A percentile compares a stretch with the other conserved stretches of the same genome.
Evolutionary conservation across 352 stramenopile species (phyloP).

Genomic region (Phytophthora fragariaefolia): DNA sequence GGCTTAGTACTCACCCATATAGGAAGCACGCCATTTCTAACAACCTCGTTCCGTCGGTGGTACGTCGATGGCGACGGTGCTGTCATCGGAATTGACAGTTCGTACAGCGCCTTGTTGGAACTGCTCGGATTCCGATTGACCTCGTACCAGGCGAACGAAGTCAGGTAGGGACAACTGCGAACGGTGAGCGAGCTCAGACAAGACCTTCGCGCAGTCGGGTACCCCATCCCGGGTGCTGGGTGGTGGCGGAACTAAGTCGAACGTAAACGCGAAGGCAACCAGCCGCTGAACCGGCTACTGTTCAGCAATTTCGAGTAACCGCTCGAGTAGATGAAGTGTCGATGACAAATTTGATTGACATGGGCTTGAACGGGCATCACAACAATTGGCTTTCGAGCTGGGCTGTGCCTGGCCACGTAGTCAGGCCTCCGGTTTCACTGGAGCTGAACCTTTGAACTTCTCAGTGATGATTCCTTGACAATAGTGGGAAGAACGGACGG

Average conservation of each 20-base stretch:
- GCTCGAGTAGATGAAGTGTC: no score
- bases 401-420: no score
- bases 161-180: neutral
- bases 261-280: no score
- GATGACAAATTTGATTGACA: no score
- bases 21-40: slow-evolving; percentile 1
- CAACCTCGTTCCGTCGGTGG: slow-evolving; percentile 6
- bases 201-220: neutral
- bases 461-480: neutral
- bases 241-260: neutral
- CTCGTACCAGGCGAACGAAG: slow-evolving; percentile 1
- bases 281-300: no score
- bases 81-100: neutral
- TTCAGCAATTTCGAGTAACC: no score
- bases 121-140: slow-evolving; percentile 1
- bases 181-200: neutral
- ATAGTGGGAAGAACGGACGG: neutral
- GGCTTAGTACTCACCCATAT: neutral
- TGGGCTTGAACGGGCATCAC: no score
- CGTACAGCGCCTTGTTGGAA: slow-evolving; percentile 10
- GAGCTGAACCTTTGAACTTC: neutral
- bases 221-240: neutral
- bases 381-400: no score
- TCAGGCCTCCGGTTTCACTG: no score
- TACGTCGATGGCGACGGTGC: neutral